Base-by-base conservation (phyloP, 495 filamentous ascomycete genomes). In the Parathielavia hyrcaniae region DNA sequence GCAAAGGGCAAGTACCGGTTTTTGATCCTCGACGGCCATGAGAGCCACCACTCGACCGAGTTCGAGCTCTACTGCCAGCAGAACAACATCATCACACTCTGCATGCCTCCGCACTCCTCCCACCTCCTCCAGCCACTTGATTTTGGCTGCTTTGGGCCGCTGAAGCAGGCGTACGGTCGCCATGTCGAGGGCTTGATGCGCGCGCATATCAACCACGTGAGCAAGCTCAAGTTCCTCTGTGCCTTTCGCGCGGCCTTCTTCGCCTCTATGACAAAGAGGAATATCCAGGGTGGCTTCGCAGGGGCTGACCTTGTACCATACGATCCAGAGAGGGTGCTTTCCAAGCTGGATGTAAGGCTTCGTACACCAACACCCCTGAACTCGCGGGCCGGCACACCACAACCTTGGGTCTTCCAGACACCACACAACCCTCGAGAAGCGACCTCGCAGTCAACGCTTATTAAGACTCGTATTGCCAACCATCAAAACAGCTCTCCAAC, bases 21-120 rank as follows among this genome's bases (percentile, higher is more conserved):
- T 2, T 20, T 72, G 13, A 68, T 73, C 44, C 36, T 72, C 35
- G 60, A 69, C 26, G 48, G 46, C 26, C 56, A 66, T 50, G 44
- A 50, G 20, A 60, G 50, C 34, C 50, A 67, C 46, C 5, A 55
- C 17, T 61, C 62, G 6, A 16, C 48, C 36, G 35, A 66, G 40
- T 70, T 71, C 52, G 23, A 69, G n/a, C 50, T 44, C 5, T 62
- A 53, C 41, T 70, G 58, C 49, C 59, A 57, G 34, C 45, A 64
- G 20, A 43, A 67, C 51, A 66, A 68, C 26, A 71, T 71, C 56
- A 48, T 30, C 26, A 30, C 26, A 30, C 26, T 30, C 26, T 30
- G 6, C 6, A 30, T 30, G 26, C 26, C 26, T 30, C 26, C 26
- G 26, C 26, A 30, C 26, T 30, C 26, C 6, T 30, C 6, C 6